Evolutionary conservation across 2,329 filamentous ascomycete genomes (phyloP).

Genomic region (Neonectria sp.): DNA sequence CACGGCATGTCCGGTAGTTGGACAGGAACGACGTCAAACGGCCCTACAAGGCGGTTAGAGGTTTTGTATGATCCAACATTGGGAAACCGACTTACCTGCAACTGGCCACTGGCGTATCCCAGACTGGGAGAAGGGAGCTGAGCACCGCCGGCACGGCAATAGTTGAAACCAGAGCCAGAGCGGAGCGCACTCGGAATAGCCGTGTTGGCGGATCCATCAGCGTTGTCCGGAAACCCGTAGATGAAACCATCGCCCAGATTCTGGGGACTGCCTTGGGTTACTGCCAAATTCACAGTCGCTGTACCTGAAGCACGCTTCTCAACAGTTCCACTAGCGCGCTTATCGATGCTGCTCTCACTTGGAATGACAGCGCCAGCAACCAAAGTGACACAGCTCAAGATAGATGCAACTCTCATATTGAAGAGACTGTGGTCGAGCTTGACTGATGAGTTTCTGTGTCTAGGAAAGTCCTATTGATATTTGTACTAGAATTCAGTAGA

Average conservation of each 20-base stretch:
- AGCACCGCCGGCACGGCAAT: constrained; percentile 16
- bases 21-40: constrained; percentile 11
- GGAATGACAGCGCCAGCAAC: constrained; percentile 5
- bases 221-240: constrained; percentile 12
- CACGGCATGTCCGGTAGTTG: constrained; percentile 9
- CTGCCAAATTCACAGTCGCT: constrained; percentile 5
- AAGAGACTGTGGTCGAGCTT: neutral
- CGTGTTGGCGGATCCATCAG: constrained; percentile 14
- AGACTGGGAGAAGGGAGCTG: neutral
- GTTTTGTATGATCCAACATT: neutral
- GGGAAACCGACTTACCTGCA: neutral
- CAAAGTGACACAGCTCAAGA: neutral
- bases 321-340: neutral
- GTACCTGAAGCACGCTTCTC: constrained; percentile 5
- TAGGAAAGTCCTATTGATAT: neutral
- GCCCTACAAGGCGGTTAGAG: neutral
- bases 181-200: constrained; percentile 2
- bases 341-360: neutral
- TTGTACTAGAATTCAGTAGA: neutral
- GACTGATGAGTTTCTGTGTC: neutral
- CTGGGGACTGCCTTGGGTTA: neutral
- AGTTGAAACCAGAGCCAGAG: constrained; percentile 12
- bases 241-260: constrained; percentile 8
- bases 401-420: constrained; percentile 1
- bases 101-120: neutral